Evolutionary conservation across 768 basidiomycete genomes (phyloP).

Genomic region (Leccinum olivaceopallidum): DNA sequence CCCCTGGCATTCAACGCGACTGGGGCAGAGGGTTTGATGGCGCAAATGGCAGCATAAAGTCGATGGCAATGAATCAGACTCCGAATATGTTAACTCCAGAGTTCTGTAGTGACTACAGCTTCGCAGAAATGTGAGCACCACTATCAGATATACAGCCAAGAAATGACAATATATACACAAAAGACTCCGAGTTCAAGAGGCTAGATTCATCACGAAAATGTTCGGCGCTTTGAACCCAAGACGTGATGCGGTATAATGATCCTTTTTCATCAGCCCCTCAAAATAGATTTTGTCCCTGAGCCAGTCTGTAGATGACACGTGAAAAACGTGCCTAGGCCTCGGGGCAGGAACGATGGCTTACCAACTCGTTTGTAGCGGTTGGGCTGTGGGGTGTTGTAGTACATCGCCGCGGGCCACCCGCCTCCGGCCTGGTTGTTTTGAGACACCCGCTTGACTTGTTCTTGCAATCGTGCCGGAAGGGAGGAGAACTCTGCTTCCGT

Average conservation of each 20-base stretch:
- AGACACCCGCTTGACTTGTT: conserved; percentile 67
- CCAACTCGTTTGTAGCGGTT: conserved; percentile 63
- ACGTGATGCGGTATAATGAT: conserved; percentile 55
- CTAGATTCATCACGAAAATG: conserved; percentile 70
- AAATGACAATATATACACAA: conserved; percentile 6
- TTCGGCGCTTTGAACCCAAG: conserved; percentile 81
- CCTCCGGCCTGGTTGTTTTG: conserved; percentile 34
- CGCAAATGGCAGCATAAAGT: conserved; percentile 25
- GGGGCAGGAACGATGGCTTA: conserved; percentile 35
- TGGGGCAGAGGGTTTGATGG: conserved; percentile 43
- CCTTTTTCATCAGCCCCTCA: conserved; percentile 61
- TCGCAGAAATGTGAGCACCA: not conserved
- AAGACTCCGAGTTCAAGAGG: conserved; percentile 35
- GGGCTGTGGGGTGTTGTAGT: conserved; percentile 47
- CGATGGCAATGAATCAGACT: not conserved
- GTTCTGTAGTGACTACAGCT: not conserved
- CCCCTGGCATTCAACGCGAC: conserved; percentile 57
- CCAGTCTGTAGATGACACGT: conserved; percentile 55
- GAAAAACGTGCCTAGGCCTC: not conserved
- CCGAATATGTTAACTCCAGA: not conserved
- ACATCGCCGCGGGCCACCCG: conserved; percentile 40
- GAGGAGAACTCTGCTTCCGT: conserved; percentile 65
- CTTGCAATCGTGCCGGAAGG: conserved; percentile 65
- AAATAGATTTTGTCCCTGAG: conserved; percentile 72
- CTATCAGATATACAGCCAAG: conserved; percentile 11